These are phyloP conservation scores for Bidens hawaiensis DNA, from an alignment of 140 eudicot genomes.

Conservation along the genomic window DNA sequence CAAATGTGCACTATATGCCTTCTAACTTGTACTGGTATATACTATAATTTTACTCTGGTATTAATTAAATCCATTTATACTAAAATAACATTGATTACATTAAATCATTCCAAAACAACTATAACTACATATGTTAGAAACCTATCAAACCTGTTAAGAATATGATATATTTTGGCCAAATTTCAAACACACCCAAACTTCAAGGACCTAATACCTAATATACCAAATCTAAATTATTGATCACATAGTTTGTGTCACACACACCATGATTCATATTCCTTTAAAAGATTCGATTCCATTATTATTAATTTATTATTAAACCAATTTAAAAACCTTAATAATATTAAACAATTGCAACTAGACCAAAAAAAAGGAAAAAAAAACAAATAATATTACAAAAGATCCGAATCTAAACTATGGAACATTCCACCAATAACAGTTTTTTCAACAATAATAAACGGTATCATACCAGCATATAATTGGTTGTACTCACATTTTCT, in stretches of 20 bases:
- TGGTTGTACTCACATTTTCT: constrained; percentile 12
- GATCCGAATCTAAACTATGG: constrained; percentile 41
- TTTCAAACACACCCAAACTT: not conserved
- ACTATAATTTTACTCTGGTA: too few species aligned
- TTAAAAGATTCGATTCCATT: constrained; percentile 15
- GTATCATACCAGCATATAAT: constrained; percentile 21
- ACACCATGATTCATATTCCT: constrained; percentile 6
- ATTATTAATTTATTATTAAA: too few species aligned
- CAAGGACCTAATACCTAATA: constrained; percentile 9
- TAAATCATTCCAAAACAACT: too few species aligned
- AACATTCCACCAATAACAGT: constrained; percentile 31
- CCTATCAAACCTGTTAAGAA: too few species aligned
- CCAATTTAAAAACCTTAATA: too few species aligned
- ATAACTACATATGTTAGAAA: too few species aligned
- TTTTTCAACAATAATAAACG: not conserved
- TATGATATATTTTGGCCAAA: not conserved
- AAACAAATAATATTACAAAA: constrained; percentile 7
- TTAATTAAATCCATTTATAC: too few species aligned
- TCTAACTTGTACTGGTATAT: too few species aligned
- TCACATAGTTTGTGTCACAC: constrained; percentile 18
- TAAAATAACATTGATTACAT: too few species aligned
- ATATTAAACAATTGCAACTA: too few species aligned
- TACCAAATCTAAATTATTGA: constrained; percentile 11
- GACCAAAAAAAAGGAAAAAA: too few species aligned
- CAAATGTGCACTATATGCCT: too few species aligned